Evolutionary conservation across 805 yeast genomes (phyloP), one percentile per base, ranked within the genome.

Genomic region (Candida andamanensis): DNA sequence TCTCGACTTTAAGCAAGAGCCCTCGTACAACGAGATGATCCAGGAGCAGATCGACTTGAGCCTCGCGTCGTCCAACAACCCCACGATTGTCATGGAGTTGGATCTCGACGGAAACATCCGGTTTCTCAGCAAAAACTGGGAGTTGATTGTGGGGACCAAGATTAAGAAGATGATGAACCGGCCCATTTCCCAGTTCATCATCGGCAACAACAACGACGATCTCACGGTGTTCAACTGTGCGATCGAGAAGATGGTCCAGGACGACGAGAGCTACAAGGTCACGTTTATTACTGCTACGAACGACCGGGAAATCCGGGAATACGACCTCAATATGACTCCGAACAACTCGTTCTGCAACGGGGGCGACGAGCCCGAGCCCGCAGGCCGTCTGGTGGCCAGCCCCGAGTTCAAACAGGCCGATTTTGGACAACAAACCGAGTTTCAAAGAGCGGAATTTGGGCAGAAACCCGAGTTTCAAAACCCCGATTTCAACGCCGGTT

Each of bases 11-110:
- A 11, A 11, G 10, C 22, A 19, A 19, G 26, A 33, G n/a, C 28
- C n/a, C n/a, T 22, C 24, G 28, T 31, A 37, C 35, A 15, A 19
- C 19, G 41, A 34, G 19, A 30, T 52, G n/a, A 41, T 56, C 12
- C 63, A 62, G 29, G 72, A 63, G 26, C 72, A 71, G 35, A 62
- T 72, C 11, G 85, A 80, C 41, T 56, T 81, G 31, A 61, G 69
- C 10, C 54, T 73, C 17, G 87, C 87, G 0, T 76, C 83, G n/a
- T 69, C 80, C 2, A 68, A 72, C 38, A 80, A 78, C 40, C 83
- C 85, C 1, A 79, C 85, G 9, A 77, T 80, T n/a, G 80, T 90
- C 3, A 60, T 90, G 58, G 98, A 90, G 56, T 60, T 92, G 39
- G 89, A 81, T 47, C 58, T 86, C 50, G 80, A 80, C 46, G 86